Percentiles rank a stretch among this genome's conserved stretches.
Conservation (phyloP, 2,329 filamentous ascomycete species). For the Diaporthe velutina region DNA sequence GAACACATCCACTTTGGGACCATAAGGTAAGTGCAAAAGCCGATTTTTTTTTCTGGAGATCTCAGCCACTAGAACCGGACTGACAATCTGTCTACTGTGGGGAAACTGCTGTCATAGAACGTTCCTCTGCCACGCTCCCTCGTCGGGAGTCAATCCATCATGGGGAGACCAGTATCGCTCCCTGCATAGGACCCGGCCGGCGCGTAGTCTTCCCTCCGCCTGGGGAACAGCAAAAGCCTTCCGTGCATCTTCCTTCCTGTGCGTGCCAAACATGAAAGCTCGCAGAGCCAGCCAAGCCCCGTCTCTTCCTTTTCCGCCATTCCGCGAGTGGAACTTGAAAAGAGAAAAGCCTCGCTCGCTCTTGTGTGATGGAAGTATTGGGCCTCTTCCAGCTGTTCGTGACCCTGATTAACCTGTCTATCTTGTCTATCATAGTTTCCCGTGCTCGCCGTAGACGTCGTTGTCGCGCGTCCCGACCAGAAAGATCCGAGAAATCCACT, state of each 20-base stretch:
- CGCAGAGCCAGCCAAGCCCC: slow-evolving; percentile 37
- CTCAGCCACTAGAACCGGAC: slow-evolving; percentile 40
- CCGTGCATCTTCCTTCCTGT: slow-evolving; percentile 39
- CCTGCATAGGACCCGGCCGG: slow-evolving; percentile 38
- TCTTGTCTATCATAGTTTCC: slow-evolving; percentile 42
- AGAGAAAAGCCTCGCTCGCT: slow-evolving; percentile 40
- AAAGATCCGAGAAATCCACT: slow-evolving; percentile 74
- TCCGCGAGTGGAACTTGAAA: slow-evolving; percentile 37
- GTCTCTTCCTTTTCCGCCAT: slow-evolving; percentile 37
- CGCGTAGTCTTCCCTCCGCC: slow-evolving; percentile 38
- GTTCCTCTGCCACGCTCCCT: slow-evolving; percentile 38
- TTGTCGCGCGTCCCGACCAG: slow-evolving; percentile 53
- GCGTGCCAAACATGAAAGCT: slow-evolving; percentile 37
- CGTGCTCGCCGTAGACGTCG: slow-evolving; percentile 40
- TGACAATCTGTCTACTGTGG: slow-evolving; percentile 40
- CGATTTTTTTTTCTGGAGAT: slow-evolving; percentile 40
- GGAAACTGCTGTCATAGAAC: slow-evolving; percentile 40
- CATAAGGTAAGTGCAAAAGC: slow-evolving; percentile 32
- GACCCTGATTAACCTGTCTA: slow-evolving; percentile 41
- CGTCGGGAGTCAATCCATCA: slow-evolving; percentile 36
- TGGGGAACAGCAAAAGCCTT: slow-evolving; percentile 39
- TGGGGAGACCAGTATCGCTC: slow-evolving; percentile 35
- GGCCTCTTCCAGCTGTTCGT: slow-evolving; percentile 40
- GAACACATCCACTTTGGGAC: background rate
- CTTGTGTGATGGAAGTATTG: slow-evolving; percentile 38